These are phyloP conservation scores for Santalum album DNA, from an alignment of 164 flowering plant genomes.

Conservation along the genomic window DNA sequence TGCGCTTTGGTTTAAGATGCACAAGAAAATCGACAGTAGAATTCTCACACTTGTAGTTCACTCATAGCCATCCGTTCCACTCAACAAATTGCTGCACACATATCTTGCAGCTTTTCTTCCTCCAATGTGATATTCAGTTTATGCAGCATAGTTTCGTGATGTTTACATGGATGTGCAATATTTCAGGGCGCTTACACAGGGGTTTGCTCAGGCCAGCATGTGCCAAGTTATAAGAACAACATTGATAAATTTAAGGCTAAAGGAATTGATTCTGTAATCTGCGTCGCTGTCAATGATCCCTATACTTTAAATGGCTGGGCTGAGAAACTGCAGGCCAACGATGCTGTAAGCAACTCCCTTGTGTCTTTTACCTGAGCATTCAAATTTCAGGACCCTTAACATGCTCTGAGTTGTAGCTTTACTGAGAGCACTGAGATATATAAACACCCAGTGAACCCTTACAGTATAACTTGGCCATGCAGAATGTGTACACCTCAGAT, in stretches of 20 bases:
- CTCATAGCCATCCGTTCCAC: no score
- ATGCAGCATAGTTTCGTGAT: neutral
- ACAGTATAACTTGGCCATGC: no score
- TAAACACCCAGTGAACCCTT: no score
- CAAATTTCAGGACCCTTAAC: no score
- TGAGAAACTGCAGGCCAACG: conserved; percentile 72
- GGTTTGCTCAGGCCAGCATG: conserved; percentile 84
- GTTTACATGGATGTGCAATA: conserved; percentile 6
- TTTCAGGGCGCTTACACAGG: conserved; percentile 92
- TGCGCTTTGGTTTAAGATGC: no score
- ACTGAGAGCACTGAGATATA: no score
- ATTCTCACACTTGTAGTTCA: no score
- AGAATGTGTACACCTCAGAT: no score
- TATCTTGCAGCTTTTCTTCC: no score
- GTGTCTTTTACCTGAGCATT: neutral
- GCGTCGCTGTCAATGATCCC: conserved; percentile 96
- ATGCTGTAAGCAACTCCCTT: conserved; percentile 26
- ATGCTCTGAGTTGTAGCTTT: no score
- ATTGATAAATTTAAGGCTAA: conserved; percentile 83
- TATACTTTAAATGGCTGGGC: conserved; percentile 91
- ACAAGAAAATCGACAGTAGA: no score
- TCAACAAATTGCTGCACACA: no score
- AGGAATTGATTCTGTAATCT: conserved; percentile 83
- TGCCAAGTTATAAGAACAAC: conserved; percentile 84
- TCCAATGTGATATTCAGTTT: neutral